Evolutionary conservation across 805 yeast genomes (phyloP).

Genomic region (Yarrowia sp.): DNA sequence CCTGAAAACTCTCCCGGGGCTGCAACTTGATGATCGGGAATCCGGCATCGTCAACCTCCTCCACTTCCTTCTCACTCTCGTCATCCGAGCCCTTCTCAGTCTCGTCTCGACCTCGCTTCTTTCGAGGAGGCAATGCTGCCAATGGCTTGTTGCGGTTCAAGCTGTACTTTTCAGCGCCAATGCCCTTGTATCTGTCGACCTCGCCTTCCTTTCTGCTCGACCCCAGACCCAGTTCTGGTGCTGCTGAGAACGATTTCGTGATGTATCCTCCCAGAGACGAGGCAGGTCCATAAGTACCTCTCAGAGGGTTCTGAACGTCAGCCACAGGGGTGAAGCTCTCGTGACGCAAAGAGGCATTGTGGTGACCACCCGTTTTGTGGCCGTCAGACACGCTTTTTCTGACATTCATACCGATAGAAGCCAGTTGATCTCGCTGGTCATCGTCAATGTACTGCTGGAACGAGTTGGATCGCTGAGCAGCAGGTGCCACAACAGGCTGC

Average conservation of each 20-base stretch:
- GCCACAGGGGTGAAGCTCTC: background rate
- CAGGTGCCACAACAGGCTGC: conserved; percentile 13
- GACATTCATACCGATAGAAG: conserved; percentile 15
- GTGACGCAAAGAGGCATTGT: conserved; percentile 30
- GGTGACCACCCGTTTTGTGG: conserved; percentile 15
- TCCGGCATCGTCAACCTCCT: conserved; percentile 7
- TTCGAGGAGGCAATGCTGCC: conserved; percentile 14
- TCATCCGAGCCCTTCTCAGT: conserved; percentile 17
- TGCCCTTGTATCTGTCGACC: conserved; percentile 19
- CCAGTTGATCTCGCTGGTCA: conserved; percentile 27
- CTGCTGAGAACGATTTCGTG: conserved; percentile 34
- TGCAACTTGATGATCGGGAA: conserved; percentile 20
- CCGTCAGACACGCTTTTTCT: conserved; percentile 35
- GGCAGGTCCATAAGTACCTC: conserved; percentile 23
- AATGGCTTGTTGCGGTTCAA: conserved; percentile 31
- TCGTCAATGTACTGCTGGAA: conserved; percentile 19
- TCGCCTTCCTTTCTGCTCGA: background rate
- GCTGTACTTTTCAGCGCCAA: conserved; percentile 28
- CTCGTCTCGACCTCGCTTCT: conserved; percentile 32
- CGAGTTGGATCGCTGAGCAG: conserved; percentile 11
- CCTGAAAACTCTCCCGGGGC: conserved; percentile 34
- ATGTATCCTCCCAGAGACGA: conserved; percentile 12
- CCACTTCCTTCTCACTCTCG: conserved; percentile 19
- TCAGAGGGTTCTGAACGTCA: conserved; percentile 21
- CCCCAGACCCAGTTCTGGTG: conserved; percentile 3